Base-by-base conservation (phyloP, 805 yeast genomes). In the Suhomyces sp. region DNA sequence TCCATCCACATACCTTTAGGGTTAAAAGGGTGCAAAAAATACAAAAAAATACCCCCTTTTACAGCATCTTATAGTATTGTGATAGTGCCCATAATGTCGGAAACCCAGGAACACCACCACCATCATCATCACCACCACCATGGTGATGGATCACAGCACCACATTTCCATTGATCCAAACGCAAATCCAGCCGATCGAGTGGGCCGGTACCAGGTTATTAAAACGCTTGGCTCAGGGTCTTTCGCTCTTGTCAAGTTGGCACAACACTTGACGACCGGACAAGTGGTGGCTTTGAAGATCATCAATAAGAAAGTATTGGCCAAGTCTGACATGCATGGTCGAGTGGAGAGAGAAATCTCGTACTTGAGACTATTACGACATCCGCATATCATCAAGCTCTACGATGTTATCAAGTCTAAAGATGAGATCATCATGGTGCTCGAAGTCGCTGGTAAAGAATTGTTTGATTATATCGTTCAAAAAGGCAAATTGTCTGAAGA, bases 141-240 rank as follows among this genome's bases (percentile, higher is more conserved):
- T 23, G 30, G 25, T 10, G 35, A 38, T 11, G 22, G 27, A 10
- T 9, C 19, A 20, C 38, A 28, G 14, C 28, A 25, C 11, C 34
- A 20, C 10, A 31, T 32, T 18, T 40, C 40, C 17, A 33, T 39
- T 14, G 43, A 39, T 22, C 37, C 43, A 8, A 49, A 45, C 27
- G 55, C 44, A 4, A 58, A 56, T 30, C 64, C 70, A 6, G 66
- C 65, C 32, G 57, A 58, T 38, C 52, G 90, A 39, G 87, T 93
- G 32, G 98, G 98, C 13, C 83, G 91, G 47, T 56, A 56, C 49
- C 60, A 53, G 36, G 40, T 56, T 19, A 42, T 56, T 44, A 52
- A 53, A 42, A 56, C 60, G 3, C 44, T 56, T 16, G 60, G 60
- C 22, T 58, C 55, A 30, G 60, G 60, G 4, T 56, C 60, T n/a